Evolutionary conservation across 441 rosid species (phyloP), one percentile per base, ranked within the genome.

Genomic region (Breynia disticha): DNA sequence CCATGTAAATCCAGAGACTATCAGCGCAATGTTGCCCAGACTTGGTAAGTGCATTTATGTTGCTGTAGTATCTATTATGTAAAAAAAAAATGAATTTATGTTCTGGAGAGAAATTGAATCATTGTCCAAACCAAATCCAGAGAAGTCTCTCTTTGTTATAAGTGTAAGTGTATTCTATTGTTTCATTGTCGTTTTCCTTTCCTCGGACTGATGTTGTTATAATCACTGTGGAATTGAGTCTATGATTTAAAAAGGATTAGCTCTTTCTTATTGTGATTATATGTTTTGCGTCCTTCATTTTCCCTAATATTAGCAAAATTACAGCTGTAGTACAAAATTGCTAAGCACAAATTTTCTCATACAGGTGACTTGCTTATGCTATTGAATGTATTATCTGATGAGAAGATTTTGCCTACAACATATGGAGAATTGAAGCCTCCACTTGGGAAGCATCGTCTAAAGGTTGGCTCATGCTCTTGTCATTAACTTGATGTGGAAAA

Each of bases 391-490:
- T 68, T 78, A 21, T 76, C 87, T 59, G 97, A 87, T 76, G 94
- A 82, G 60, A 90, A 81, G 61, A 32, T 82, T 48, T 78, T 94
- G 69, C 94, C 90, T 11, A 94, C 99, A n/a, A 80, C 97, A 10
- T 94, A 79, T 63, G 97, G 96, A 46, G 86, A 83, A 63, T 67
- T 94, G 69, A 83, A 75, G 74, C 99, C 99, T 39, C 99, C 99
- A 60, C 87, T 94, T 35, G 97, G 99, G 64, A 90, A 90, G 73
- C 95, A 90, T 72, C 96, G 99, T n/a, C 76, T 94, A 45, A 94
- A 90, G 99, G 99, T 94, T 24, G 54, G 52, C 68, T 65, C 42
- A 19, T 71, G 51, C 35, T 66, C 52, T 65, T 28, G 15, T 11
- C 46, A 35, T 66, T 15, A 52, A 46, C 18, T 22, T n/a, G n/a